These are phyloP conservation scores for Verticillium klebahnii DNA, from an alignment of 2,329 filamentous ascomycete species.

Conservation along the genomic window DNA sequence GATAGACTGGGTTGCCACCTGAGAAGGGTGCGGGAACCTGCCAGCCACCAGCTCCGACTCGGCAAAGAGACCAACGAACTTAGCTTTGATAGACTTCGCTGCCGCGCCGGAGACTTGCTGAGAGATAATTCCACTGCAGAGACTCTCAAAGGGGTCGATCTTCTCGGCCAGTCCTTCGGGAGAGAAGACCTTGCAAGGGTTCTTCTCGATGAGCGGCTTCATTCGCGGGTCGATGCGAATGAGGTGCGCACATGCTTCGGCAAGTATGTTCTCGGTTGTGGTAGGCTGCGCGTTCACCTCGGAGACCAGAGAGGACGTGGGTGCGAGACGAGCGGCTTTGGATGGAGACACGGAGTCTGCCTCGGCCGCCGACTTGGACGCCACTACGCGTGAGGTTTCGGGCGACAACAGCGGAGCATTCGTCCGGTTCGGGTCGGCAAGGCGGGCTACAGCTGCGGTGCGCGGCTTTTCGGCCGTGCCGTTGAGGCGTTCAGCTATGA, in stretches of 20 bases:
- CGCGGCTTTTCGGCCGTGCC: conserved; percentile 30
- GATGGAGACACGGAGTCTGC: conserved; percentile 41
- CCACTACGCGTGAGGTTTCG: conserved; percentile 59
- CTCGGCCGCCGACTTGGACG: conserved; percentile 39
- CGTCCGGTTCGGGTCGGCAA: conserved; percentile 59
- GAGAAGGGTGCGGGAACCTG: conserved; percentile 69
- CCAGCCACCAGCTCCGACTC: conserved; percentile 21
- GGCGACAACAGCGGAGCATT: conserved; percentile 71
- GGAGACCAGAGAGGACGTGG: background rate
- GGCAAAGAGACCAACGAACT: conserved; percentile 72
- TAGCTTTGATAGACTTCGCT: conserved; percentile 81
- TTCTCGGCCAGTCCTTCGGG: conserved; percentile 76
- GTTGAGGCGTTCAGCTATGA: conserved; percentile 29
- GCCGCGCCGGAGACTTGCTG: conserved; percentile 95
- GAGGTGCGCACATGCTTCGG: conserved; percentile 71
- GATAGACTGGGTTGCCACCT: conserved; percentile 62
- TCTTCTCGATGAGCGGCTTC: conserved; percentile 64
- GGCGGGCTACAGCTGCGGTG: conserved; percentile 41
- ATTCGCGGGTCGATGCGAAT: conserved; percentile 69
- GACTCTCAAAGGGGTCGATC: conserved; percentile 81
- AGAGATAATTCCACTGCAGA: conserved; percentile 85
- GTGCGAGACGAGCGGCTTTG: conserved; percentile 22
- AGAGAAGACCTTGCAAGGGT: conserved; percentile 76
- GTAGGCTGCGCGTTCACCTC: conserved; percentile 35
- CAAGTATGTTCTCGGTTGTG: conserved; percentile 68